These are phyloP conservation scores for Solanum peruvianum DNA, from an alignment of 257 asterid species.

Conservation along the genomic window DNA sequence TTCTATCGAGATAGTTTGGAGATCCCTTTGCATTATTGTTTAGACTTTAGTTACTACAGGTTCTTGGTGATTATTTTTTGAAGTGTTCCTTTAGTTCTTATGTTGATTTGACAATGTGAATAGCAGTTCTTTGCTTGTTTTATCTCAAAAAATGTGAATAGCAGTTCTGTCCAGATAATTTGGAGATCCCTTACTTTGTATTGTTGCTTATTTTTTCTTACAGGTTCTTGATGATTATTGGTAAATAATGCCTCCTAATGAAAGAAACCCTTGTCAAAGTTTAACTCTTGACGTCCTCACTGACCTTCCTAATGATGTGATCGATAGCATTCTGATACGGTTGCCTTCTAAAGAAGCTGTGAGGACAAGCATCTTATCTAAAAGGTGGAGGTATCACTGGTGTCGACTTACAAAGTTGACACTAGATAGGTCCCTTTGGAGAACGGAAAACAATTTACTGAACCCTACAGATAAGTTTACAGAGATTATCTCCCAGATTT, in stretches of 20 bases:
- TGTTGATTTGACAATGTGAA: not conserved
- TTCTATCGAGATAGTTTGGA: not conserved
- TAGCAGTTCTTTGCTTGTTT: not conserved
- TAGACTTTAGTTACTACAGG: not conserved
- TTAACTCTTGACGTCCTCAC: not conserved
- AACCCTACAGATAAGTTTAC: not conserved
- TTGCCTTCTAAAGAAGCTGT: not conserved
- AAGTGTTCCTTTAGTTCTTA: not conserved
- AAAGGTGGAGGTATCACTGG: not conserved
- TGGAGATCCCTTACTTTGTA: not conserved
- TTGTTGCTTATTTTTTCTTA: not conserved
- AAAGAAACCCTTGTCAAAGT: not conserved
- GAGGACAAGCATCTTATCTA: not conserved
- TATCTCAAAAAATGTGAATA: not conserved
- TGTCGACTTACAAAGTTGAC: not conserved
- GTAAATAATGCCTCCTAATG: not conserved
- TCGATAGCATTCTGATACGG: not conserved
- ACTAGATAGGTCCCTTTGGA: not conserved
- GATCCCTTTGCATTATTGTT: not conserved
- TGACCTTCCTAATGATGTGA: not conserved
- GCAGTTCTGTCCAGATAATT: not conserved
- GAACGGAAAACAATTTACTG: not conserved
- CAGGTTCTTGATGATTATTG: not conserved
- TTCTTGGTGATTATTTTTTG: not conserved
- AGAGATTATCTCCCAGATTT: not conserved